Conservation (phyloP, 768 basidiomycete genomes). For the Boletus huronensis region DNA sequence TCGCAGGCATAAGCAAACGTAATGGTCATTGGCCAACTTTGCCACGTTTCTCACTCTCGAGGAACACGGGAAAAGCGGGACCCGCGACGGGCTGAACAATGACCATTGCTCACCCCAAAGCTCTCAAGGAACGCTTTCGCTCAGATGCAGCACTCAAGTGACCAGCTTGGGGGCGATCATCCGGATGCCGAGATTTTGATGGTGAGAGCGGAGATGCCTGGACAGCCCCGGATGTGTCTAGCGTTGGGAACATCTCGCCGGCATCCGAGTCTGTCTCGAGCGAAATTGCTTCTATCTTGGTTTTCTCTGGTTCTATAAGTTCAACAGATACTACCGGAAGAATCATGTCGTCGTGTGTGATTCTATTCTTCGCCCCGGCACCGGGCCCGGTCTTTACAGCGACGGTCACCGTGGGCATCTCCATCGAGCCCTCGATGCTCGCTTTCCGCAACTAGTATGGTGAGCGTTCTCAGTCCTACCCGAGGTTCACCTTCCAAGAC, state of each 20-base stretch:
- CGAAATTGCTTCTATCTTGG: conserved; percentile 14
- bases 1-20: conserved; percentile 12
- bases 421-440: not conserved
- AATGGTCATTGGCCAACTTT: no score
- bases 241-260: conserved; percentile 9
- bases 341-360: conserved; percentile 8
- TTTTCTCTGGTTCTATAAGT: not conserved
- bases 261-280: conserved; percentile 11
- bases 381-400: conserved; percentile 12
- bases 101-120: not conserved
- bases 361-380: conserved; percentile 23
- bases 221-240: not conserved
- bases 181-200: conserved; percentile 2
- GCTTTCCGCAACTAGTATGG: not conserved
- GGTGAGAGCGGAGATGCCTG: conserved; percentile 12
- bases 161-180: conserved; percentile 4
- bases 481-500: not conserved
- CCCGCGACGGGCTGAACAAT: not conserved
- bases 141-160: conserved; percentile 2
- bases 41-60: conserved; percentile 4
- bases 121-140: not conserved
- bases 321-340: conserved; percentile 2
- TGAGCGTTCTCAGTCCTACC: not conserved
- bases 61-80: conserved; percentile 1
- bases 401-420: conserved; percentile 9